phyloP scores from a whole-genome alignment of 768 basidiomycete species.

The Mycena filopes region DNA sequence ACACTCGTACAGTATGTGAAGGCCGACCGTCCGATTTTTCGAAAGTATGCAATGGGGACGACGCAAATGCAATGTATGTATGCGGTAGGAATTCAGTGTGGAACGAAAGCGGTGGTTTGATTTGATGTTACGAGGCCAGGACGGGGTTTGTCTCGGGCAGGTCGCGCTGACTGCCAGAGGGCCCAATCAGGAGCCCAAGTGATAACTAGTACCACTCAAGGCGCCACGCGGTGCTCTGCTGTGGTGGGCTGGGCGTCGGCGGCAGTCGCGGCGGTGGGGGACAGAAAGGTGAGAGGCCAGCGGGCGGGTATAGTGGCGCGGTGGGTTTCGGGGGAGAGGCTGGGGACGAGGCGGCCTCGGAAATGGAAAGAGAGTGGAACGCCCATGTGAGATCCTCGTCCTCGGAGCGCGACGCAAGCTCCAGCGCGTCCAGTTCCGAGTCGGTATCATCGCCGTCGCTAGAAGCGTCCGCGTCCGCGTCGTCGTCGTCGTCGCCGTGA shows the following conservation, averaged over 20 bases:
- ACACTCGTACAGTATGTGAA: slow-evolving; percentile 16
- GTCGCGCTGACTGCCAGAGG: not conserved
- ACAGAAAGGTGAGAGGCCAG: slow-evolving; percentile 32
- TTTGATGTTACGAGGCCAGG: not conserved
- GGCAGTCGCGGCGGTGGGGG: slow-evolving; percentile 15
- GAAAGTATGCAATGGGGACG: not conserved
- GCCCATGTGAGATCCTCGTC: slow-evolving; percentile 30
- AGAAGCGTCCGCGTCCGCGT: not conserved
- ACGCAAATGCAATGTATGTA: not conserved
- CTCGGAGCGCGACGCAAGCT: slow-evolving; percentile 10
- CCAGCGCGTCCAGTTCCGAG: slow-evolving; percentile 24
- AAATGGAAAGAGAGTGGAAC: slow-evolving; percentile 21
- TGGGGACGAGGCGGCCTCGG: not conserved
- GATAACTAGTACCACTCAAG: slow-evolving; percentile 26
- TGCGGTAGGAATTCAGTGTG: not conserved
- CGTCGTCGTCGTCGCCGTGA: not conserved
- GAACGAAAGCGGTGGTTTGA: not conserved
- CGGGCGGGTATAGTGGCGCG: not conserved
- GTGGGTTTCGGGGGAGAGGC: not conserved
- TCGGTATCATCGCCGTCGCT: slow-evolving; percentile 7
- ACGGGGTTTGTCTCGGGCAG: too few species aligned
- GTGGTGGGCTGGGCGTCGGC: slow-evolving; percentile 7
- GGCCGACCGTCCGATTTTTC: not conserved
- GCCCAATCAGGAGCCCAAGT: not conserved
- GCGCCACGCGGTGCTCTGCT: slow-evolving; percentile 19